These are phyloP conservation scores for Zarea fungicola DNA, from an alignment of 2,329 filamentous ascomycete species.

Conservation along the genomic window DNA sequence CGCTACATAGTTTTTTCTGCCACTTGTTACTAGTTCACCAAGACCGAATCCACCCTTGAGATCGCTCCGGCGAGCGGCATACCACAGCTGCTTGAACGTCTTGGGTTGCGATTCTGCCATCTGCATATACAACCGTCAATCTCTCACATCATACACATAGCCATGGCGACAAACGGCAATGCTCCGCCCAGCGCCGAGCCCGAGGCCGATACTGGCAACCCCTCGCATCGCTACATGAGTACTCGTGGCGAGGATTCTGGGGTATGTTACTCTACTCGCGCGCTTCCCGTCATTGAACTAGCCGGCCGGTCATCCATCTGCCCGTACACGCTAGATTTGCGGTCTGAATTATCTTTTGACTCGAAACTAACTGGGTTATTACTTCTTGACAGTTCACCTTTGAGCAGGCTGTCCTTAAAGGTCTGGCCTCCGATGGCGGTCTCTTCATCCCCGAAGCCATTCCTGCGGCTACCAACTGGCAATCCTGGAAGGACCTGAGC, in stretches of 20 bases:
- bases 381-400: conserved; percentile 64
- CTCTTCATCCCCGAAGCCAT: conserved; percentile 85
- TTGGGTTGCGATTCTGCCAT: too few relatives aligned
- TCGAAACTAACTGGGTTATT: conserved; percentile 6
- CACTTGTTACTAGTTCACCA: too few relatives aligned
- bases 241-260: conserved; percentile 46
- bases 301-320: too few relatives aligned
- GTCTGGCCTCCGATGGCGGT: conserved; percentile 78
- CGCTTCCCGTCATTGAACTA: too few relatives aligned
- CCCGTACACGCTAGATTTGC: too few relatives aligned
- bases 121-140: too few relatives aligned
- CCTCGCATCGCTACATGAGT: conserved; percentile 46
- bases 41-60: too few relatives aligned
- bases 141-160: conserved; percentile 14
- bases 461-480: conserved; percentile 49
- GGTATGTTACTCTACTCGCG: too few relatives aligned
- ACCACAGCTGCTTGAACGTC: too few relatives aligned
- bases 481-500: conserved; percentile 71
- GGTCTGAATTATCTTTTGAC: too few relatives aligned
- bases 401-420: conserved; percentile 85
- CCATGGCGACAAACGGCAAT: conserved; percentile 39
- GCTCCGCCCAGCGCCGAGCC: conserved; percentile 26
- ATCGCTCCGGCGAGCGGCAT: too few relatives aligned
- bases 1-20: too few relatives aligned
- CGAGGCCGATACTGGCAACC: conserved; percentile 31